Evolutionary conservation across 306 rosid genomes (phyloP).

Genomic region (Pterocarpus macrocarpus): DNA sequence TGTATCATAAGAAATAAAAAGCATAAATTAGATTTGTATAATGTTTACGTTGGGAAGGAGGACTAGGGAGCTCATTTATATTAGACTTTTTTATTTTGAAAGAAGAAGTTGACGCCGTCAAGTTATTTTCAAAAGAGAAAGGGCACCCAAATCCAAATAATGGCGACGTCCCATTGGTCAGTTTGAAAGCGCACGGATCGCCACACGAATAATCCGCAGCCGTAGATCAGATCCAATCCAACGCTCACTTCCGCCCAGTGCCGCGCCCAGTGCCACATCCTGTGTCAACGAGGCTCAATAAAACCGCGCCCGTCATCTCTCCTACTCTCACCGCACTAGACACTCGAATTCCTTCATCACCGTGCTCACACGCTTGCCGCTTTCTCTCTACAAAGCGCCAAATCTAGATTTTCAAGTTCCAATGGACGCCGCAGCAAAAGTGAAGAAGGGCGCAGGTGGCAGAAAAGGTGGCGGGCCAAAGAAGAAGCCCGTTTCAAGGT

Average conservation of each 20-base stretch:
- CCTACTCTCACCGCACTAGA: background rate
- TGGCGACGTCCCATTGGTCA: constrained; percentile 52
- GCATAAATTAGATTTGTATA: no score
- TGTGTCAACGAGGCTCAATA: background rate
- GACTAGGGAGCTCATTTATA: no score
- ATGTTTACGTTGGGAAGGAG: no score
- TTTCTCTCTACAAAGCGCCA: no score
- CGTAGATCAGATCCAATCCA: constrained; percentile 60
- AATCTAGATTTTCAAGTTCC: background rate
- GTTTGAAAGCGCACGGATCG: constrained; percentile 55
- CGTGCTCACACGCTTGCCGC: no score
- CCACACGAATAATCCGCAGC: background rate
- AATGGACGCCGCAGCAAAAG: constrained; percentile 63
- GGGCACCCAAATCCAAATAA: background rate
- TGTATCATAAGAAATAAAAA: no score
- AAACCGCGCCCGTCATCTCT: background rate
- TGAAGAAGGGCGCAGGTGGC: constrained; percentile 65
- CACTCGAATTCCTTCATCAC: background rate
- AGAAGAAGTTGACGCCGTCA: no score
- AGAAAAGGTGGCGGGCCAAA: constrained; percentile 61
- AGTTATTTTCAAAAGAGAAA: background rate
- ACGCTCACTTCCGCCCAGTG: constrained; percentile 8
- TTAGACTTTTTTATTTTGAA: no score
- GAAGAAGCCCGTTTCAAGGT: constrained; percentile 71
- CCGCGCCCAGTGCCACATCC: background rate